A percentile compares a stretch with the other conserved stretches of the same genome.
These are phyloP conservation scores for Trametes cinnabarina DNA, from an alignment of 768 basidiomycete genomes.

Conservation along the genomic window DNA sequence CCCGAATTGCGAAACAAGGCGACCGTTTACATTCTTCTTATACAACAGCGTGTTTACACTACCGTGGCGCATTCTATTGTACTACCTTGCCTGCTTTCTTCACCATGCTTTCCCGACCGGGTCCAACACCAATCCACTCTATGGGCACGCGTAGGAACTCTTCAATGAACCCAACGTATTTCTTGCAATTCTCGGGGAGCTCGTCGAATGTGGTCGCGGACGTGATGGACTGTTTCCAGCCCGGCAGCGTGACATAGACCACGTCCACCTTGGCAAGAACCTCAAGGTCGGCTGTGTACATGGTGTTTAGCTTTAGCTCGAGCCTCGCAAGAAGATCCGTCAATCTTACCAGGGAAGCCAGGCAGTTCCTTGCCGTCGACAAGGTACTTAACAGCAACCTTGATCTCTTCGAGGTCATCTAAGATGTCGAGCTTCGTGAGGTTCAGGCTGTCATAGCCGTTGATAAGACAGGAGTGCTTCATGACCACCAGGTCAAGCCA, in stretches of 20 bases:
- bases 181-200: slow-evolving; percentile 81
- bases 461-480: slow-evolving; percentile 89
- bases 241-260: slow-evolving; percentile 83
- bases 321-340: background rate
- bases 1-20: background rate
- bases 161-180: slow-evolving; percentile 88
- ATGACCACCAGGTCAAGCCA: slow-evolving; percentile 98
- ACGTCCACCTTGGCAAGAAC: slow-evolving; percentile 77
- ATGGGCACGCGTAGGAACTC: slow-evolving; percentile 66
- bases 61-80: slow-evolving; percentile 8
- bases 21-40: background rate
- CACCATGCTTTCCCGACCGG: slow-evolving; percentile 79
- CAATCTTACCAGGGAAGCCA: slow-evolving; percentile 80
- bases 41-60: background rate
- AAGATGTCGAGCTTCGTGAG: slow-evolving; percentile 96
- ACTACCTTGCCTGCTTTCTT: slow-evolving; percentile 21
- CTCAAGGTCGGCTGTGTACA: slow-evolving; percentile 73
- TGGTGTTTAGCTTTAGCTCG: background rate
- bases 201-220: slow-evolving; percentile 60
- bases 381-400: slow-evolving; percentile 79
- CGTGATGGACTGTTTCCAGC: slow-evolving; percentile 84
- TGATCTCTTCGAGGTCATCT: slow-evolving; percentile 81
- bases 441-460: slow-evolving; percentile 92
- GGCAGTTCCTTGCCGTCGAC: slow-evolving; percentile 73
- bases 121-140: slow-evolving; percentile 93